These are phyloP conservation scores for Arthrobotrys sphaeroides DNA, from an alignment of 2,329 filamentous ascomycete genomes.

Conservation along the genomic window DNA sequence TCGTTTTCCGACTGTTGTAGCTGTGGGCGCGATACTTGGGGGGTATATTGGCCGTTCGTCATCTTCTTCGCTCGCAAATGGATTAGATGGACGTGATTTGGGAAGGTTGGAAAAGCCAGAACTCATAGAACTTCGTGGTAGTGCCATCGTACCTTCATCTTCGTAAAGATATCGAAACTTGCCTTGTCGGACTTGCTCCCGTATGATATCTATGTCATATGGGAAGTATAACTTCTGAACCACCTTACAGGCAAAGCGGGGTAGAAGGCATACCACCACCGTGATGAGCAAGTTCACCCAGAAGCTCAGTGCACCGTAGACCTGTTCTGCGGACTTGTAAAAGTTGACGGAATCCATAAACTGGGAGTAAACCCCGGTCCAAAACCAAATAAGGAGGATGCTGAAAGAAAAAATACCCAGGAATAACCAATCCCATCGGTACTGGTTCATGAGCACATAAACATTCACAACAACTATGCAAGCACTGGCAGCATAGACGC, in stretches of 20 bases:
- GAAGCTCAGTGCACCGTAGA: slow-evolving; percentile 83
- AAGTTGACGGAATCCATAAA: slow-evolving; percentile 71
- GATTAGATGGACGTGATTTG: slow-evolving; percentile 56
- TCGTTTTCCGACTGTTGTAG: slow-evolving; percentile 78
- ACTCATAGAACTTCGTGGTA: slow-evolving; percentile 53
- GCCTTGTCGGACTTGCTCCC: slow-evolving; percentile 86
- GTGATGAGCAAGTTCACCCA: slow-evolving; percentile 86
- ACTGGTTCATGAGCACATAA: slow-evolving; percentile 95
- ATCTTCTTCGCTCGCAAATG: slow-evolving; percentile 74
- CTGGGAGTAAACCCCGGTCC: slow-evolving; percentile 87
- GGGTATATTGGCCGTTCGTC: slow-evolving; percentile 93
- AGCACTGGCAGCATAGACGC: slow-evolving; percentile 84
- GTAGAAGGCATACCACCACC: slow-evolving; percentile 82
- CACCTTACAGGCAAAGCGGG: slow-evolving; percentile 84
- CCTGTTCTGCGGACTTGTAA: slow-evolving; percentile 79
- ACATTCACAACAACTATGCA: slow-evolving; percentile 88
- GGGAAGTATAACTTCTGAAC: slow-evolving; percentile 95
- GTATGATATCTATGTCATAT: slow-evolving; percentile 91
- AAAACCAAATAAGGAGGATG: slow-evolving; percentile 88
- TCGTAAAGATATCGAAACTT: slow-evolving; percentile 79
- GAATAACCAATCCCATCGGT: slow-evolving; percentile 98
- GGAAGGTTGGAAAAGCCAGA: slow-evolving; percentile 53
- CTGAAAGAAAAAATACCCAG: slow-evolving; percentile 82
- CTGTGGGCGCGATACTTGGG: slow-evolving; percentile 81
- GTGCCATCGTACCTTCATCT: slow-evolving; percentile 62